Evolutionary conservation across 139 green algal genomes (phyloP), one percentile per base, ranked within the genome.

Genomic region (Tetradesmus obliquus): DNA sequence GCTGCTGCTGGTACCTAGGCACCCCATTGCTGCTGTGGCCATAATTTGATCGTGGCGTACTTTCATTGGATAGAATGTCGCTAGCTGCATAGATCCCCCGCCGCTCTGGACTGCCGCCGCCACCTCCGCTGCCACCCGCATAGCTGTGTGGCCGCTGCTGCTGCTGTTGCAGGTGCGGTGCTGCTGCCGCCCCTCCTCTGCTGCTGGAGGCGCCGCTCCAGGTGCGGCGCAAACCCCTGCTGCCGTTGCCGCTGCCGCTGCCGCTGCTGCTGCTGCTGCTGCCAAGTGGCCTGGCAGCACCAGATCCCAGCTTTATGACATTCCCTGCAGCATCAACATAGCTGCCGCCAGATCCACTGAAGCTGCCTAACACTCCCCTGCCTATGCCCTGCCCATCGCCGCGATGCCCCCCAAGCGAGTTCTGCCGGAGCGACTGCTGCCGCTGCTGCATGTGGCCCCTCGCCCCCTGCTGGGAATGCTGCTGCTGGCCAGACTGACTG

Each of bases 271-370:
- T 51, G 85, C 17, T 54, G 62, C 24, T 22, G n/a, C 72, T 60
- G 19, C 60, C 84, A 60, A 82, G 85, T 53, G 13, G 53, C 54
- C 71, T 84, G 8, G 51, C 55, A 22, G 55, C 86, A 19, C 71
- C 71, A 19, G 71, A 71, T 12, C 69, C 86, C 8, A 83, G 71
- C 9, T 32, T 20, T 22, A 84, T 83, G 24, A 83, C 71, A 54
- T 84, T 84, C 66, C 85, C 85, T 12, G 12, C 54, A 32, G 85
- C 13, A 54, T 89, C 84, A 22, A 88, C 84, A 55, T 80, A 88
- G 32, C 58, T 88, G 57, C 55, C 84, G 3, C 84, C 84, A 12
- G 84, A 88, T 6, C 84, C 58, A n/a, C 84, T 88, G 58, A 88
- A 88, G 58, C 84, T 88, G 0, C 84, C 84, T 13, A 71, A 20